Conservation (phyloP, 768 basidiomycete genomes). For the Neoboletus subvelutipes region DNA sequence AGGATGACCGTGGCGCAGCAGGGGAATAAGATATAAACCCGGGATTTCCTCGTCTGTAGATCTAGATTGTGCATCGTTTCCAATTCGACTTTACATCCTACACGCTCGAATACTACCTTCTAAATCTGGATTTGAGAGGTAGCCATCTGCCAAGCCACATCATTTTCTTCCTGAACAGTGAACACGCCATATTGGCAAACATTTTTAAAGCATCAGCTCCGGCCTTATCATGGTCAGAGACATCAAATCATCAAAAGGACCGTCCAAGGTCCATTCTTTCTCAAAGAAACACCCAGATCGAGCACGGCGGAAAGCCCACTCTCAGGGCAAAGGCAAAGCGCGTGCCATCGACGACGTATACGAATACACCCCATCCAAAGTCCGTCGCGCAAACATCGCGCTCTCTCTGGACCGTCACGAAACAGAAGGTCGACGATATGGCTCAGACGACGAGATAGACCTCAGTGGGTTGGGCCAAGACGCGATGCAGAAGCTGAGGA, state of each 20-base stretch:
- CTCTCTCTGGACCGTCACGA: conserved; percentile 62
- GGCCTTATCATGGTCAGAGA: conserved; percentile 17
- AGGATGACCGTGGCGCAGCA: not conserved
- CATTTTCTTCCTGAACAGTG: conserved; percentile 11
- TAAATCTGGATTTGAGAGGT: conserved; percentile 13
- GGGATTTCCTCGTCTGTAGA: conserved; percentile 10
- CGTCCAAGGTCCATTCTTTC: not conserved
- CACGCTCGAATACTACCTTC: conserved; percentile 23
- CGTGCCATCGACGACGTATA: conserved; percentile 54
- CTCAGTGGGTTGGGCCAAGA: conserved; percentile 29
- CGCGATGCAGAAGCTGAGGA: conserved; percentile 34
- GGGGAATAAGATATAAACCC: not conserved
- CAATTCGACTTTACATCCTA: not conserved
- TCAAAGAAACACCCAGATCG: conserved; percentile 48
- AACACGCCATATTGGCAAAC: not conserved
- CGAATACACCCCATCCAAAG: conserved; percentile 53
- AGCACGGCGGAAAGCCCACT: conserved; percentile 40
- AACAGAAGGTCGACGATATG: conserved; percentile 28
- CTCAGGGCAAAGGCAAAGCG: conserved; percentile 19
- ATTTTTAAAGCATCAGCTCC: not conserved
- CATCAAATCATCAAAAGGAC: conserved; percentile 15
- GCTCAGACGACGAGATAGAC: conserved; percentile 42
- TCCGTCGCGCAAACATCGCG: conserved; percentile 50
- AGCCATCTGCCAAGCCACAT: conserved; percentile 9
- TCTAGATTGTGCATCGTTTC: conserved; percentile 1